These are phyloP conservation scores for Acacia concinna DNA, from an alignment of 331 rosid species.

Conservation along the genomic window DNA sequence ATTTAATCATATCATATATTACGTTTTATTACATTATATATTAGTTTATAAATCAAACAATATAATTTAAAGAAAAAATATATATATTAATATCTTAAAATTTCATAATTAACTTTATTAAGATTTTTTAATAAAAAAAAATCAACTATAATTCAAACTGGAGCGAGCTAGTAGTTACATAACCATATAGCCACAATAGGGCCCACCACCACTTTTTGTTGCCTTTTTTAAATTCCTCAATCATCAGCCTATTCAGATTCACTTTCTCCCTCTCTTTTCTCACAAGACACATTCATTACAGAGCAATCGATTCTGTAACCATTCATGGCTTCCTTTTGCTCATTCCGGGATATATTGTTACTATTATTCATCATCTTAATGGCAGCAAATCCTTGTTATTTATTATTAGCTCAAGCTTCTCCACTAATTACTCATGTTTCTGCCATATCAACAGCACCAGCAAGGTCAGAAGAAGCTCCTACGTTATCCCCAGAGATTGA, in stretches of 20 bases:
- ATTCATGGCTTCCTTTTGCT: conserved; percentile 50
- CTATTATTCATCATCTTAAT: conserved; percentile 33
- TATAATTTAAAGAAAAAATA: too few species aligned
- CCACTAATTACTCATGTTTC: conserved; percentile 30
- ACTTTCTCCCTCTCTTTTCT: conserved; percentile 24
- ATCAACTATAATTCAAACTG: too few species aligned
- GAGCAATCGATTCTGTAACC: conserved; percentile 32
- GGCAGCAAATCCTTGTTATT: conserved; percentile 25
- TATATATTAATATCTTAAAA: too few species aligned
- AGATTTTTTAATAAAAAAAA: too few species aligned
- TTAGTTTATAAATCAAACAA: too few species aligned
- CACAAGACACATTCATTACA: conserved; percentile 33
- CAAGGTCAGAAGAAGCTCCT: conserved; percentile 39
- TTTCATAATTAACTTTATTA: too few species aligned
- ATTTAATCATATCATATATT: too few species aligned
- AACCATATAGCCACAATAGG: neutral
- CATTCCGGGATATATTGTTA: conserved; percentile 27
- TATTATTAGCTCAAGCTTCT: conserved; percentile 25
- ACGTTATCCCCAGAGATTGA: conserved; percentile 44
- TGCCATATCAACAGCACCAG: conserved; percentile 45
- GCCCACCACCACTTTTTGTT: conserved; percentile 23
- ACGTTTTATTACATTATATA: too few species aligned
- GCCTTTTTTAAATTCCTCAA: conserved; percentile 34
- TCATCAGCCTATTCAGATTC: conserved; percentile 35
- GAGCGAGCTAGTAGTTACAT: too few species aligned